Conservation (phyloP, 2,329 filamentous ascomycete genomes). For the Pseudogymnoascus sp. region DNA sequence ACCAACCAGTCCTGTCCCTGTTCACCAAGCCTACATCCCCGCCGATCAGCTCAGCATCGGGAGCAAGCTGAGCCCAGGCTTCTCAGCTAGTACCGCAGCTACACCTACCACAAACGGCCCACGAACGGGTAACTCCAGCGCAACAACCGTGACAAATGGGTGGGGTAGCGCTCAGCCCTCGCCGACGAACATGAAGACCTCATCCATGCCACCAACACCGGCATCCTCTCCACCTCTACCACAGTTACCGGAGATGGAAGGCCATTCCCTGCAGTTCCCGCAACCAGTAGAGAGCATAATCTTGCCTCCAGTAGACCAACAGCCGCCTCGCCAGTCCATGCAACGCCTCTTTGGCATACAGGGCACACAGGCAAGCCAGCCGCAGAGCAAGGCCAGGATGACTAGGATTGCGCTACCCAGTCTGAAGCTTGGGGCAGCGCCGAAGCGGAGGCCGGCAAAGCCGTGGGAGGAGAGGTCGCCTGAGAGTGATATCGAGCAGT, state of each 20-base stretch:
- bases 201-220: neutral
- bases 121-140: neutral
- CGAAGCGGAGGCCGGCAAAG: neutral
- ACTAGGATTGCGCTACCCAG: neutral
- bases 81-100: neutral
- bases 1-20: neutral
- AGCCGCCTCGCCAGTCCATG: neutral
- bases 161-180: neutral
- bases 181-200: neutral
- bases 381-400: neutral
- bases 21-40: conserved; percentile 6
- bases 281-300: neutral
- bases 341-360: neutral
- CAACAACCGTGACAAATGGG: neutral
- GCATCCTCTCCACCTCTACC: neutral
- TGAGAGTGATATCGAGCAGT: neutral
- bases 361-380: neutral
- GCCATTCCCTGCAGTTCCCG: neutral
- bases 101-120: neutral
- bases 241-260: neutral
- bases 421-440: neutral
- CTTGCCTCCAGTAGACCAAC: neutral
- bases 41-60: conserved; percentile 5
- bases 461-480: neutral
- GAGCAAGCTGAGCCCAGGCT: neutral